Evolutionary conservation across 2,329 filamentous ascomycete genomes (phyloP).

Genomic region (Clonostachys solani): DNA sequence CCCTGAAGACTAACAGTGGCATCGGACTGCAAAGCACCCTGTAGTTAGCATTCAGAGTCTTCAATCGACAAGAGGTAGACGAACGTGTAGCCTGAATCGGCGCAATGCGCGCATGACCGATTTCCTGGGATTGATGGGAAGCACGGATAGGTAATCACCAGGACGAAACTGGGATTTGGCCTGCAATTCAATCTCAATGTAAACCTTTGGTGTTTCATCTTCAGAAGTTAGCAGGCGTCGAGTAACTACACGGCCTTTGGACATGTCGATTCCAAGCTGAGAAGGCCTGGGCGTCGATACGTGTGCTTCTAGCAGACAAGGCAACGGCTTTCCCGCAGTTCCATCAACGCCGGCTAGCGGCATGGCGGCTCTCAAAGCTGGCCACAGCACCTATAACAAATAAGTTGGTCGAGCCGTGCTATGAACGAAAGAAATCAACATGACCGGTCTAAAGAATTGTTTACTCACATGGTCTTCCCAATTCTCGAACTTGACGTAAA

Average conservation of each 20-base stretch:
- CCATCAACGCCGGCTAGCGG: too few relatives aligned
- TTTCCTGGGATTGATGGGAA: slow-evolving; percentile 60
- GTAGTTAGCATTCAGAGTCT: too few relatives aligned
- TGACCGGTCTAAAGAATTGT: too few relatives aligned
- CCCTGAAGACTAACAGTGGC: too few relatives aligned
- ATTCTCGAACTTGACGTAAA: slow-evolving; percentile 62
- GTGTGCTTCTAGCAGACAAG: slow-evolving; percentile 23
- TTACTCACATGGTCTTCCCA: slow-evolving; percentile 60
- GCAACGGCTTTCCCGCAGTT: too few relatives aligned
- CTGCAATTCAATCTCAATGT: slow-evolving; percentile 60
- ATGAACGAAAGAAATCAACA: too few relatives aligned
- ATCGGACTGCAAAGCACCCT: too few relatives aligned
- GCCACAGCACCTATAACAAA: too few relatives aligned
- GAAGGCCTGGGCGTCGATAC: slow-evolving; percentile 47
- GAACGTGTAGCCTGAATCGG: too few relatives aligned
- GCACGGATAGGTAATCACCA: slow-evolving; percentile 67
- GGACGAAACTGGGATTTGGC: slow-evolving; percentile 55
- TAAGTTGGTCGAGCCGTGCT: too few relatives aligned
- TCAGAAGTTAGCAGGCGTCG: slow-evolving; percentile 43
- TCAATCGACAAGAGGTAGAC: too few relatives aligned
- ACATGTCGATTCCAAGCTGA: slow-evolving; percentile 53
- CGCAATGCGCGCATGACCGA: slow-evolving; percentile 59
- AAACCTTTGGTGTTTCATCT: slow-evolving; percentile 45
- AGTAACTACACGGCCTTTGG: slow-evolving; percentile 52
- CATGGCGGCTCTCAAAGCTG: slow-evolving; percentile 36